Evolutionary conservation across 1,284 basidiomycete genomes (phyloP).

Genomic region (Microbotryum violaceum): DNA sequence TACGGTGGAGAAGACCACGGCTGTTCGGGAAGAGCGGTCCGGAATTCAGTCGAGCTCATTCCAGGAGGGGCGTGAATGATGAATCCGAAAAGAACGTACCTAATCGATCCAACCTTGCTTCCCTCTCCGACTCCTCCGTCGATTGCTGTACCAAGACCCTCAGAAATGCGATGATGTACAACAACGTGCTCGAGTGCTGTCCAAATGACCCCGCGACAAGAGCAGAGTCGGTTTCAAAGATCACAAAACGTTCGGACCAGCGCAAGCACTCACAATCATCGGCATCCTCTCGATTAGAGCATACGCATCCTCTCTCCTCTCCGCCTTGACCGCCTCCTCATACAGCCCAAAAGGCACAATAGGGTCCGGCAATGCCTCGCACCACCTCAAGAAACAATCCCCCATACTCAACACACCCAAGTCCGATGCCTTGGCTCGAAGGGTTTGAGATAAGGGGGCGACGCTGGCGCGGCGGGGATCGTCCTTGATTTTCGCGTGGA

Average conservation of each 20-base stretch:
- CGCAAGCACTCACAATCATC: conserved; percentile 9
- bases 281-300: conserved; percentile 12
- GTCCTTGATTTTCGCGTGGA: neutral
- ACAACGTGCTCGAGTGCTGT: conserved; percentile 21
- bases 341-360: conserved; percentile 13
- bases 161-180: conserved; percentile 27
- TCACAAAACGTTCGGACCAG: neutral
- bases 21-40: neutral
- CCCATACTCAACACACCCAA: conserved; percentile 15
- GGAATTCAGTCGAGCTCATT: neutral
- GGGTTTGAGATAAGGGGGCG: no score
- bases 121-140: neutral
- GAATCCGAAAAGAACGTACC: conserved; percentile 5
- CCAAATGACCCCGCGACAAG: neutral
- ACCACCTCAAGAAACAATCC: conserved; percentile 4
- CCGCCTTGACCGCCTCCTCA: conserved; percentile 10
- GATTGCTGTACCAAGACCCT: conserved; percentile 15
- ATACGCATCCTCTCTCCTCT: conserved; percentile 19
- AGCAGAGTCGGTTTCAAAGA: neutral
- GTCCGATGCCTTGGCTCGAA: no score
- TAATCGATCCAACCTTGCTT: conserved; percentile 5
- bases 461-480: neutral
- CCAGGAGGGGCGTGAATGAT: no score
- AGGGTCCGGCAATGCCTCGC: conserved; percentile 16
- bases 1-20: conserved; percentile 22